These are phyloP conservation scores for Corinectria fuckeliana DNA, from an alignment of 2,329 filamentous ascomycete species.

Conservation along the genomic window DNA sequence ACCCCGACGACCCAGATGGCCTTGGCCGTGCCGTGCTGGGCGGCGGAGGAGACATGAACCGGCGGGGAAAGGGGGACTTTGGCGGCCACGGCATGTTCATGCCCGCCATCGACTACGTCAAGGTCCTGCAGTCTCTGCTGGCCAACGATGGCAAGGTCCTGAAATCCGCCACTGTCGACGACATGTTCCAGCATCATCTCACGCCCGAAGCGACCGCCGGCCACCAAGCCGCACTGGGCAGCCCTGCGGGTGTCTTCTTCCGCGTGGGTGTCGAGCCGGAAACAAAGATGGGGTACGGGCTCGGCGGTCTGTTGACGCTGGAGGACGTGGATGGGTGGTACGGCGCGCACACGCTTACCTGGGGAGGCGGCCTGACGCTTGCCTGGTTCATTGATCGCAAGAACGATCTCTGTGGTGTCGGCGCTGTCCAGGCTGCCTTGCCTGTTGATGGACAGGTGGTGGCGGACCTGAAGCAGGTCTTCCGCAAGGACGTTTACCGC, in stretches of 20 bases:
- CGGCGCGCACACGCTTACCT: slow-evolving; percentile 50
- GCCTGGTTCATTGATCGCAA: slow-evolving; percentile 57
- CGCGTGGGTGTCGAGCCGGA: slow-evolving; percentile 42
- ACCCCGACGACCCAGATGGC: slow-evolving; percentile 46
- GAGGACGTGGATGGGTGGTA: slow-evolving; percentile 52
- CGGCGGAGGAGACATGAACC: slow-evolving; percentile 42
- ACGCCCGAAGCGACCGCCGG: slow-evolving; percentile 35
- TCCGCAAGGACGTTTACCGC: slow-evolving; percentile 50
- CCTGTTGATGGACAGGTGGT: slow-evolving; percentile 38
- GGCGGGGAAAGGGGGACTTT: slow-evolving; percentile 45
- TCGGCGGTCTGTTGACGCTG: slow-evolving; percentile 50
- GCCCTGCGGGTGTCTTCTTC: slow-evolving; percentile 45
- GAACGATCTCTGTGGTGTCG: slow-evolving; percentile 52
- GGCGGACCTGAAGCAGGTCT: slow-evolving; percentile 48
- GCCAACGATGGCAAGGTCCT: slow-evolving; percentile 57
- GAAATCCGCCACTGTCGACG: slow-evolving; percentile 46
- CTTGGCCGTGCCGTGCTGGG: slow-evolving; percentile 45
- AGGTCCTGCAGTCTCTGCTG: slow-evolving; percentile 54
- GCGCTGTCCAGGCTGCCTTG: slow-evolving; percentile 47
- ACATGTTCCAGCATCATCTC: slow-evolving; percentile 57
- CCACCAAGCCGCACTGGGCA: slow-evolving; percentile 38
- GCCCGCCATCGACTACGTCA: slow-evolving; percentile 48
- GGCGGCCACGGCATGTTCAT: slow-evolving; percentile 54
- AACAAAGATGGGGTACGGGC: slow-evolving; percentile 46
- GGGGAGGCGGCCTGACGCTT: slow-evolving; percentile 54